Base-by-base conservation (phyloP, 2,329 filamentous ascomycete genomes). In the Ophiostoma himal-ulmi region DNA sequence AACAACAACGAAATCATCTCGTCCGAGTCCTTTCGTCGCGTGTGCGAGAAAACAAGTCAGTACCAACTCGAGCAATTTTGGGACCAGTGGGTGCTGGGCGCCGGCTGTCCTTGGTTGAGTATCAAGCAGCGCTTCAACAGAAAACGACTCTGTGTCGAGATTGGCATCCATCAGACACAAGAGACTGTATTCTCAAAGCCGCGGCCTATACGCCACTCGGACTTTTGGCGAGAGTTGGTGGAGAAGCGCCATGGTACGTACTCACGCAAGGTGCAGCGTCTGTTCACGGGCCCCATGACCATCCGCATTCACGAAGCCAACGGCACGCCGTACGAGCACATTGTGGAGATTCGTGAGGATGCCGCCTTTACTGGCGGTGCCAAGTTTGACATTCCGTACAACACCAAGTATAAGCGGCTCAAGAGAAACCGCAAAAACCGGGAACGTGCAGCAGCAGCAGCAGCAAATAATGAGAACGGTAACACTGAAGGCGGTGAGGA, bases 271-370 rank as follows among this genome's bases (percentile, higher is more conserved):
- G 82, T 92, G 20, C 74, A 75, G 72, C 73, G 73, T 30, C 70
- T 85, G 1, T 98, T 98, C 76, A 95, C 93, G 0, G 95, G 95
- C 0, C 94, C 95, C 0, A 97, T 99, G 92, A 99, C 95, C 0
- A 94, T 99, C 73, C 86, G 95, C 41, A 97, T 99, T 73, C 95
- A 99, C 80, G 95, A 99, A 81, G 95, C 95, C 34, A 96, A 99
- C 77, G 95, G 95, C 11, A 98, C 95, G 0, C 95, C 95, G 2
- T 99, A 99, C 77, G 95, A 99, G 78, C 95, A 99, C 77, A 97
- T 97, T 73, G 90, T 98, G 41, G 93, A 97, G 76, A 96, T 99
- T 77, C 93, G 93, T 72, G 93, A 97, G 75, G 89, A 90, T 37
- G 86, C 88, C 17, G 92, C 91, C 2, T 54, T 74, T 4, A 71